phyloP scores from a whole-genome alignment of 1,139 yeast genomes.

The Lodderomyces elongisporus region DNA sequence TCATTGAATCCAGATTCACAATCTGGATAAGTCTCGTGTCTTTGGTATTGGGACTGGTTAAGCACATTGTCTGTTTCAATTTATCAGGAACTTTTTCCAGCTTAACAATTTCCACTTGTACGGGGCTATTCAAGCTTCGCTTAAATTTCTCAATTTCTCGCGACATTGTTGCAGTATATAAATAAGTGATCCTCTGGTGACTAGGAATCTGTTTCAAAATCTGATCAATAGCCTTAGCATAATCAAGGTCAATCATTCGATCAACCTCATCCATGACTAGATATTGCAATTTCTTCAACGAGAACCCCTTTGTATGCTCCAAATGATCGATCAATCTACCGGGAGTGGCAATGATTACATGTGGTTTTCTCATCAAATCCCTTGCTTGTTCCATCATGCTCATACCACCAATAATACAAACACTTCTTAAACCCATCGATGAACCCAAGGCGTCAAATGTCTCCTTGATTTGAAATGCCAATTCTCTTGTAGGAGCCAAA shows the following conservation, averaged over 20 bases:
- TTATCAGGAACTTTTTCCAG: constrained; percentile 93
- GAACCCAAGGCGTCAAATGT: constrained; percentile 93
- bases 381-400: constrained; percentile 97
- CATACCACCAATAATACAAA: constrained; percentile 96
- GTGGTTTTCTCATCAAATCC: constrained; percentile 91
- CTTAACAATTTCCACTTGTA: constrained; percentile 81
- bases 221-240: constrained; percentile 89
- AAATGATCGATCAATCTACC: constrained; percentile 86
- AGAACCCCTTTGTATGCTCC: constrained; percentile 91
- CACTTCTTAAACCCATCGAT: constrained; percentile 81
- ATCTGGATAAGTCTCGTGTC: constrained; percentile 82
- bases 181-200: constrained; percentile 71
- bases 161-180: constrained; percentile 96
- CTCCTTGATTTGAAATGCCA: constrained; percentile 93
- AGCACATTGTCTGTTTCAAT: constrained; percentile 80
- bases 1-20: constrained; percentile 79
- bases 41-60: constrained; percentile 88
- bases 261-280: constrained; percentile 98
- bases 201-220: constrained; percentile 91
- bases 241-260: constrained; percentile 90
- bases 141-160: constrained; percentile 91
- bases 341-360: constrained; percentile 83
- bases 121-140: constrained; percentile 83
- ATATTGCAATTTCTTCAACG: constrained; percentile 70
- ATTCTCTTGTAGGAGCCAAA: constrained; percentile 93